Conservation (phyloP, 2,329 filamentous ascomycete species). For the Aspergillus viridinutans region DNA sequence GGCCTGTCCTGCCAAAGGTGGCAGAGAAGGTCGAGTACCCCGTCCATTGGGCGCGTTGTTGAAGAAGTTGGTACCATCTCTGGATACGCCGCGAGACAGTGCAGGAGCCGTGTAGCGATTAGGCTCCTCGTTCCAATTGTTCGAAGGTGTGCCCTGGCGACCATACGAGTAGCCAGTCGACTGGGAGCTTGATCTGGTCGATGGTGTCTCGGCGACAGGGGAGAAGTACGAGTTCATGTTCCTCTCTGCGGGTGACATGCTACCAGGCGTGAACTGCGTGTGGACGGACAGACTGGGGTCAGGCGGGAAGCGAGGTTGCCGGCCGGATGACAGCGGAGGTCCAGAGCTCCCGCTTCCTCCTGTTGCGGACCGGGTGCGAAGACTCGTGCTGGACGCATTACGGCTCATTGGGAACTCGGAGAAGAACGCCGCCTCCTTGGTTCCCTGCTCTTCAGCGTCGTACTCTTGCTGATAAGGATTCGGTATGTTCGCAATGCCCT, state of each 20-base stretch:
- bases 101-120: slow-evolving; percentile 86
- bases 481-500: slow-evolving; percentile 62
- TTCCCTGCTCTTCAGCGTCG: slow-evolving; percentile 50
- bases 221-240: slow-evolving; percentile 90
- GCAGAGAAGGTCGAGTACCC: slow-evolving; percentile 66
- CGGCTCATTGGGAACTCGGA: slow-evolving; percentile 56
- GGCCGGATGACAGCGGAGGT: slow-evolving; percentile 40
- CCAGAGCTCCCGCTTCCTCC: slow-evolving; percentile 49
- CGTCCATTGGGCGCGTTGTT: slow-evolving; percentile 59
- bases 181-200: slow-evolving; percentile 49
- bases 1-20: slow-evolving; percentile 61
- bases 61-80: slow-evolving; percentile 63
- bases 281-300: slow-evolving; percentile 66
- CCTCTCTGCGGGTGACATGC: slow-evolving; percentile 58
- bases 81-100: slow-evolving; percentile 73
- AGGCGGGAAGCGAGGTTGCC: slow-evolving; percentile 68
- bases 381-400: slow-evolving; percentile 69
- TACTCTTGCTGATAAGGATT: slow-evolving; percentile 74
- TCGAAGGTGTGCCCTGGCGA: slow-evolving; percentile 64
- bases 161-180: slow-evolving; percentile 74
- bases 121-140: slow-evolving; percentile 66
- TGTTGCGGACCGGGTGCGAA: slow-evolving; percentile 73
- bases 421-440: slow-evolving; percentile 33
- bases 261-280: slow-evolving; percentile 48
- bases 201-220: slow-evolving; percentile 67